phyloP scores from a whole-genome alignment of 1,284 basidiomycete species.

The Sporisorium sorghi region DNA sequence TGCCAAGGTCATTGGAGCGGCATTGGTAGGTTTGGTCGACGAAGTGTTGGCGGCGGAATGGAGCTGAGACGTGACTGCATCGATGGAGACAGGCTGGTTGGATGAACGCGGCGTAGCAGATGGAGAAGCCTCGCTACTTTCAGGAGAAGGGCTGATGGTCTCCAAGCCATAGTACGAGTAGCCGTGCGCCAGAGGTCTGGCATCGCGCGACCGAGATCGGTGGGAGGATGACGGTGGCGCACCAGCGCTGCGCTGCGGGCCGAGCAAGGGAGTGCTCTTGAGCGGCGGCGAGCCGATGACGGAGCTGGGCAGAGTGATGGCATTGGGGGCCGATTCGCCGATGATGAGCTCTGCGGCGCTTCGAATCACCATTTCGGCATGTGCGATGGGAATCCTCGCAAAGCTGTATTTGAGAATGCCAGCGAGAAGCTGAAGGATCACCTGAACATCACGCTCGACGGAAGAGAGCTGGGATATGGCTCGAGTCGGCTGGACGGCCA shows the following conservation, averaged over 20 bases:
- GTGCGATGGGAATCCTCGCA: constrained; percentile 51
- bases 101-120: constrained; percentile 45
- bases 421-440: constrained; percentile 56
- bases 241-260: constrained; percentile 22
- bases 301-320: constrained; percentile 26
- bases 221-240: constrained; percentile 25
- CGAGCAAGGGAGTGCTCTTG: constrained; percentile 29
- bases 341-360: constrained; percentile 52
- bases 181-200: constrained; percentile 53
- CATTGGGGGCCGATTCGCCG: constrained; percentile 32
- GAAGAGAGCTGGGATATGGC: constrained; percentile 33
- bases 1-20: constrained; percentile 55
- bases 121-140: constrained; percentile 46
- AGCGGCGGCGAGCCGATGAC: constrained; percentile 35
- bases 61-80: constrained; percentile 42
- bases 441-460: constrained; percentile 55
- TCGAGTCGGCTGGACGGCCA: constrained; percentile 16
- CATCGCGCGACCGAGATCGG: constrained; percentile 54
- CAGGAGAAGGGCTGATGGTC: constrained; percentile 47
- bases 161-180: constrained; percentile 68
- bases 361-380: constrained; percentile 54
- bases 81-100: constrained; percentile 34
- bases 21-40: constrained; percentile 15
- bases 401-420: constrained; percentile 66
- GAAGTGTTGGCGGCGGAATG: constrained; percentile 19